Evolutionary conservation across 208 protist species (phyloP).

Genomic region (Acanthamoeba lenticulata): DNA sequence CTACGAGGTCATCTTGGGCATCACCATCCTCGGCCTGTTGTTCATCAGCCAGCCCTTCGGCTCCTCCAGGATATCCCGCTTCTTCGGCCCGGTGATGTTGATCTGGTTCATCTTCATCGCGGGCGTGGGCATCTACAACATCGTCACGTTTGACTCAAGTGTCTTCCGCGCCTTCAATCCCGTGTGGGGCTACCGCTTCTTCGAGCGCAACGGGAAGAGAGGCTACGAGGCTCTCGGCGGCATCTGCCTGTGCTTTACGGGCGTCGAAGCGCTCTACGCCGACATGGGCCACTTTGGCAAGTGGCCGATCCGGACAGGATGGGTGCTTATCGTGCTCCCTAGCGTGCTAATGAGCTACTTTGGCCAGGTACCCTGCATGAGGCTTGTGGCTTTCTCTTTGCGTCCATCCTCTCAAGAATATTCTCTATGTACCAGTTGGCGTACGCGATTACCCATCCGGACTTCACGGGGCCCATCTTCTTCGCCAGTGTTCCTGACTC

Average conservation of each 20-base stretch:
- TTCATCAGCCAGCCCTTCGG: background rate
- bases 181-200: background rate
- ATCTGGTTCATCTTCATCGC: background rate
- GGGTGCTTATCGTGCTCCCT: background rate
- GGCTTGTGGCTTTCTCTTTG: too few relatives aligned
- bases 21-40: background rate
- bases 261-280: constrained; percentile 31
- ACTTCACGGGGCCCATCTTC: background rate
- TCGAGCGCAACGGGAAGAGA: background rate
- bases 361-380: too few relatives aligned
- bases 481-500: background rate
- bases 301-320: background rate
- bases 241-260: background rate
- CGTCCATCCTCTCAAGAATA: too few relatives aligned
- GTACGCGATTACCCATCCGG: too few relatives aligned
- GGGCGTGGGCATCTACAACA: background rate
- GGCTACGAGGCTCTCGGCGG: background rate
- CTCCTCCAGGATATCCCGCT: background rate
- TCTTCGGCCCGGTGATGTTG: background rate
- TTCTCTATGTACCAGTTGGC: too few relatives aligned
- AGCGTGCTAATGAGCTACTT: background rate
- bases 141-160: background rate
- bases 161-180: background rate
- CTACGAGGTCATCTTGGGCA: background rate
- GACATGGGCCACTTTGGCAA: constrained; percentile 27